These are phyloP conservation scores for Gossypium mustelinum DNA, from an alignment of 345 rosid species.

Conservation along the genomic window DNA sequence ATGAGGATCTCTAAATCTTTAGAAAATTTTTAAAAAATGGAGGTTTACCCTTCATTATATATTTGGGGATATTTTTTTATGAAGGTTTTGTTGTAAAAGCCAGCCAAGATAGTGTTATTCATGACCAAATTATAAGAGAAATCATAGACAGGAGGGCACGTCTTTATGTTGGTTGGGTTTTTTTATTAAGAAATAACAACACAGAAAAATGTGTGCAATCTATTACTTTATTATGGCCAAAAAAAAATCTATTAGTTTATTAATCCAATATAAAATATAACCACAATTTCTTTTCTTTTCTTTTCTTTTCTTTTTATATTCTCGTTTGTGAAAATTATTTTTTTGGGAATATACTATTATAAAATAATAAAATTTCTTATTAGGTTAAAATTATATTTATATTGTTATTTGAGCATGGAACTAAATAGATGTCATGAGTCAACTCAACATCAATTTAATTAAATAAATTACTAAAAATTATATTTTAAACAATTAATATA, in stretches of 20 bases:
- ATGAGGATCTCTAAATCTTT: slow-evolving; percentile 4
- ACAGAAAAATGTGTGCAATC: no score
- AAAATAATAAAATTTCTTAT: not conserved
- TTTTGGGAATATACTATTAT: not conserved
- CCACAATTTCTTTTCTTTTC: not conserved
- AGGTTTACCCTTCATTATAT: no score
- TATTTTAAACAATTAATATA: no score
- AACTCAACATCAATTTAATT: no score
- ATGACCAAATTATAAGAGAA: not conserved
- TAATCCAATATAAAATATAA: not conserved
- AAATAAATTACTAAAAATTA: no score
- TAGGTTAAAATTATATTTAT: not conserved
- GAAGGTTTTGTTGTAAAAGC: not conserved
- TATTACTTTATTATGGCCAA: no score
- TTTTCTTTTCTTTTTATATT: not conserved
- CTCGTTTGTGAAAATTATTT: not conserved
- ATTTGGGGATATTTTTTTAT: no score
- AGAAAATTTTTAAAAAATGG: not conserved
- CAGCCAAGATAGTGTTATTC: not conserved
- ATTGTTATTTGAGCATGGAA: no score
- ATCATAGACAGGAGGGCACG: not conserved
- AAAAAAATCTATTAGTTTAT: not conserved
- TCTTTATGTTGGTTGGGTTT: not conserved
- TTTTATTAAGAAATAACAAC: not conserved
- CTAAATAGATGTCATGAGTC: no score